A percentile compares a stretch with the other conserved stretches of the same genome.
Evolutionary conservation across 192 early-diverging fungal species (phyloP).

Genomic region (Coemansia sp.): DNA sequence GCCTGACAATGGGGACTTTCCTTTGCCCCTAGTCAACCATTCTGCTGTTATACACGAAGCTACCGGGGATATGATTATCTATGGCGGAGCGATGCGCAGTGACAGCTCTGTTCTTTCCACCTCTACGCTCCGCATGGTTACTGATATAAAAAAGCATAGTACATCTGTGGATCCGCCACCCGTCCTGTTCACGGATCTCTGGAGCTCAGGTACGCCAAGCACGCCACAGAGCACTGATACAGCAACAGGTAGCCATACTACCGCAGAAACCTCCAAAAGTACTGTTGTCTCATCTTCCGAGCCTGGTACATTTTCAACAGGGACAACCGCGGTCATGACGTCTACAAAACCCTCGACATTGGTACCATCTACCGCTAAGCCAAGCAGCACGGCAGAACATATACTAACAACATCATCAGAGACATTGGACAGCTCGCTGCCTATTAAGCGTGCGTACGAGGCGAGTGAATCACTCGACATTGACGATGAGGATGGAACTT

Average conservation of each 20-base stretch:
- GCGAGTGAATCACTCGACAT: neutral
- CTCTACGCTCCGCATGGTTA: constrained; percentile 42
- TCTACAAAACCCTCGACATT: constrained; percentile 4
- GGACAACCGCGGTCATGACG: neutral
- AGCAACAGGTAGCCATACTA: neutral
- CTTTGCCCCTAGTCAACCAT: constrained; percentile 28
- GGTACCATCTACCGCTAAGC: neutral
- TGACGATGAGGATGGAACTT: constrained; percentile 1
- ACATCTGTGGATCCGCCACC: neutral
- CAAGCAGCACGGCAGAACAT: neutral
- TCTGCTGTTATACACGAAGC: constrained; percentile 22
- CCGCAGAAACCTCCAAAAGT: neutral
- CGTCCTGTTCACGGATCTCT: neutral
- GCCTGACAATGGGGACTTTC: constrained; percentile 14
- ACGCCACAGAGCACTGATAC: neutral
- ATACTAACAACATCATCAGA: constrained; percentile 2
- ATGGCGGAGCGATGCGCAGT: constrained; percentile 24
- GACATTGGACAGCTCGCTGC: neutral
- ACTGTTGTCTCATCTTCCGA: constrained; percentile 4
- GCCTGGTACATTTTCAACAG: neutral
- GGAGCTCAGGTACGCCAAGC: neutral
- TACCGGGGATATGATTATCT: constrained; percentile 44
- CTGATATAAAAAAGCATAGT: constrained; percentile 16
- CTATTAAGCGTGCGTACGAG: neutral
- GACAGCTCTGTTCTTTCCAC: constrained; percentile 19